phyloP scores from a whole-genome alignment of 78 protist genomes.

The Diacronema lutheri region DNA sequence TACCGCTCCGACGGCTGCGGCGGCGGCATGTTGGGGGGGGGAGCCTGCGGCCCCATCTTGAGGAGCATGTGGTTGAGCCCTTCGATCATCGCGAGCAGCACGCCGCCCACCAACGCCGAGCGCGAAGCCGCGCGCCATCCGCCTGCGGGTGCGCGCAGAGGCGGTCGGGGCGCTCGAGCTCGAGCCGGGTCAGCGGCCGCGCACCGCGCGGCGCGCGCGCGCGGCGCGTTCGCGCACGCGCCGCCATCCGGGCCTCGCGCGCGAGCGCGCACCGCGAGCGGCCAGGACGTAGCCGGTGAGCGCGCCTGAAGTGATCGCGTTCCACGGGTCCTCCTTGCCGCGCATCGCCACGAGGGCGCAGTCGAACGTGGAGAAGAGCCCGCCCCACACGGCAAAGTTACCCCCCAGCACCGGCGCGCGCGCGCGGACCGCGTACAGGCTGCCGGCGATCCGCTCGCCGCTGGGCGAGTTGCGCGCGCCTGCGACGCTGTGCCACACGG shows the following conservation, averaged over 20 bases:
- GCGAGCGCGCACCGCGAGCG: conserved; percentile 26
- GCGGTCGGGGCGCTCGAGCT: neutral
- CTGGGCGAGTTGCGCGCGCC: conserved; percentile 49
- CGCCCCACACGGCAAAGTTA: conserved; percentile 66
- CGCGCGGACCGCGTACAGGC: neutral
- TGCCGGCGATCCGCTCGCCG: conserved; percentile 16
- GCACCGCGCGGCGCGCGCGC: too few species aligned
- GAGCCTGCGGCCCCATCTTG: neutral
- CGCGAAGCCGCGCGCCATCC: conserved; percentile 17
- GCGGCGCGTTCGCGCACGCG: too few species aligned
- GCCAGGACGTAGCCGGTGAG: conserved; percentile 54
- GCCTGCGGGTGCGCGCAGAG: neutral
- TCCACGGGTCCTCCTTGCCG: conserved; percentile 56
- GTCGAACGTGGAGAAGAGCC: conserved; percentile 60
- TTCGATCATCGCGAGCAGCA: conserved; percentile 18
- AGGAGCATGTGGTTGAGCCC: conserved; percentile 1
- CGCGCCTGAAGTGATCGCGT: conserved; percentile 49
- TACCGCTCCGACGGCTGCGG: too few species aligned
- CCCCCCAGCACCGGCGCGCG: conserved; percentile 44
- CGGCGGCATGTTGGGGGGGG: too few species aligned
- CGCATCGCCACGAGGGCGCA: conserved; percentile 41
- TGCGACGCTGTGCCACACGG: conserved; percentile 28
- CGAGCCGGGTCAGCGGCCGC: too few species aligned
- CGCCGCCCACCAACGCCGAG: neutral
- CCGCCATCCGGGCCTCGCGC: too few species aligned